phyloP scores from a whole-genome alignment of 1,284 basidiomycete genomes.

The Afroboletus lepidellus region DNA sequence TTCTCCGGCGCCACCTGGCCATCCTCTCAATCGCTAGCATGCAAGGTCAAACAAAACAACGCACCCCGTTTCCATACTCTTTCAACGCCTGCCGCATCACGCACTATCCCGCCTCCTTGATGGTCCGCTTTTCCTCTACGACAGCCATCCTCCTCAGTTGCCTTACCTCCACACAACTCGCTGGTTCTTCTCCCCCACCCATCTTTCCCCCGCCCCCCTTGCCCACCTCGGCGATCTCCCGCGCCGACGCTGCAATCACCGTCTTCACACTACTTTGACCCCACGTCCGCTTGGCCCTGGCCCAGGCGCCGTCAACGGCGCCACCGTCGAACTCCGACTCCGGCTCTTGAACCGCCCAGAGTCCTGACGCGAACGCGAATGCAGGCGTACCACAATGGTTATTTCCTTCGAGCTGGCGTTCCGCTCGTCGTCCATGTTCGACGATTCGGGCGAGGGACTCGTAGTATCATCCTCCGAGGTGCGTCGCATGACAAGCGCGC shows the following conservation, averaged over 20 bases:
- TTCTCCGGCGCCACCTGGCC: constrained; percentile 63
- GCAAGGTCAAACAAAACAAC: constrained; percentile 8
- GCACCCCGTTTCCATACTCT: constrained; percentile 59
- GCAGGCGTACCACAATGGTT: background rate
- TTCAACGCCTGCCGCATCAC: constrained; percentile 58
- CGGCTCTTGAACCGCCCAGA: constrained; percentile 33
- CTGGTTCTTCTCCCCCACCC: constrained; percentile 4
- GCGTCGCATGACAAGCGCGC: constrained; percentile 18
- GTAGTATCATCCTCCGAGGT: constrained; percentile 41
- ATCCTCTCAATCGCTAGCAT: background rate
- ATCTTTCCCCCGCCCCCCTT: constrained; percentile 1
- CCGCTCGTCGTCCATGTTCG: constrained; percentile 49
- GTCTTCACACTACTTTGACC: constrained; percentile 70
- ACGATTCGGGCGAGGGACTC: constrained; percentile 46
- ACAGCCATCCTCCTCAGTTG: constrained; percentile 43
- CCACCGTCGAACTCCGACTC: constrained; percentile 61
- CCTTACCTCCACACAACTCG: constrained; percentile 30
- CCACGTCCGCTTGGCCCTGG: constrained; percentile 37
- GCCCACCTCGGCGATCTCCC: constrained; percentile 29
- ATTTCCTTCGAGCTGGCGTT: constrained; percentile 30
- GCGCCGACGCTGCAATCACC: constrained; percentile 48
- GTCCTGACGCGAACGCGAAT: constrained; percentile 22
- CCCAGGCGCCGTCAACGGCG: constrained; percentile 46
- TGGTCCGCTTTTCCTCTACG: constrained; percentile 48
- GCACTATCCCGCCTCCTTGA: constrained; percentile 55